A percentile compares a stretch with the other conserved stretches of the same genome.
Conservation (phyloP, 2,329 filamentous ascomycete species). For the Aciculosporium take region DNA sequence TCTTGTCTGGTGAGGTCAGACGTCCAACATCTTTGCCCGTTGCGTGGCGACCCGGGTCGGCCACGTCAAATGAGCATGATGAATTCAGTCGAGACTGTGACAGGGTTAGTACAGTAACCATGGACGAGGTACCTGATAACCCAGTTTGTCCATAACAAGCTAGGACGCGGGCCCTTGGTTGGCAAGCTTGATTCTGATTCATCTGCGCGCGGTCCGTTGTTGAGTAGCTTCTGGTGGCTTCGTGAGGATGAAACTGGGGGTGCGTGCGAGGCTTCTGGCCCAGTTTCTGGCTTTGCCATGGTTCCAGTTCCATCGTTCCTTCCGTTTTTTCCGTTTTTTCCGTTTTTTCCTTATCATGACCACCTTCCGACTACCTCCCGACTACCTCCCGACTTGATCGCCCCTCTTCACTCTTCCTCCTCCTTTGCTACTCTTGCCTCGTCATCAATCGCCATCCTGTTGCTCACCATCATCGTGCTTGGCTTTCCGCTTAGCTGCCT, state of each 20-base stretch:
- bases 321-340: too few species aligned
- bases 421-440: too few species aligned
- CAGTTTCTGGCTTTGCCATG: constrained; percentile 1
- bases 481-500: too few species aligned
- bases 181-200: neutral
- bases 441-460: too few species aligned
- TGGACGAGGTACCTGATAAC: too few species aligned
- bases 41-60: too few species aligned
- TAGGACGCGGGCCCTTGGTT: too few species aligned
- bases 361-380: constrained; percentile 1
- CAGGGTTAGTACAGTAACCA: neutral
- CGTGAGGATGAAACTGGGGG: neutral
- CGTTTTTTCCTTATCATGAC: constrained; percentile 5
- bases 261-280: neutral
- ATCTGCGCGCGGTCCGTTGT: neutral
- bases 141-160: neutral
- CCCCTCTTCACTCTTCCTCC: neutral
- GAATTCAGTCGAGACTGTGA: too few species aligned
- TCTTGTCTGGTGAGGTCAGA: too few species aligned
- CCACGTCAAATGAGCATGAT: too few species aligned
- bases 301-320: neutral
- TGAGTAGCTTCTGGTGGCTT: neutral
- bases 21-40: too few species aligned
- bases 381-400: neutral
- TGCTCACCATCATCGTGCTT: too few species aligned